Percentiles rank a stretch among this genome's conserved stretches.
phyloP scores from a whole-genome alignment of 208 protist species.

The Blechomonas ayalai region DNA sequence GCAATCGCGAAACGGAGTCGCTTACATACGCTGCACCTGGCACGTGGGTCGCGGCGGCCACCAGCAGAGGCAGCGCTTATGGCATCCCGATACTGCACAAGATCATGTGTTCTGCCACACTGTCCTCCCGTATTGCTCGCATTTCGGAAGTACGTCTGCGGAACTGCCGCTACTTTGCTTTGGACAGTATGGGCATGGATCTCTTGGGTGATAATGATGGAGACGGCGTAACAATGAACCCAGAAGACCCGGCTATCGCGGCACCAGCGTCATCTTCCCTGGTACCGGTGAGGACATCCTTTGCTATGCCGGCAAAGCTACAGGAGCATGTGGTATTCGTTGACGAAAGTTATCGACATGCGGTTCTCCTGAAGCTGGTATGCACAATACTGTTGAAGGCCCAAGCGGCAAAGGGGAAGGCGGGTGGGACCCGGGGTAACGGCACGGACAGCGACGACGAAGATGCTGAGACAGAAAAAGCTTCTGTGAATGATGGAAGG shows the following conservation, averaged over 20 bases:
- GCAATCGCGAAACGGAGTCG: slow-evolving; percentile 8
- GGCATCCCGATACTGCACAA: slow-evolving; percentile 47
- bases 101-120: slow-evolving; percentile 84
- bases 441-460: slow-evolving; percentile 9
- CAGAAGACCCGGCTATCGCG: slow-evolving; percentile 6
- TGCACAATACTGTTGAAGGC: slow-evolving; percentile 22
- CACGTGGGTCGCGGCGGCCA: neutral
- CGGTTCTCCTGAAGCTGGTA: slow-evolving; percentile 81
- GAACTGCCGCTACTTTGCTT: slow-evolving; percentile 76
- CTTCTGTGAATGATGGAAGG: neutral
- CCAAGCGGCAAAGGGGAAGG: neutral
- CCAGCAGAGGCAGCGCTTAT: neutral
- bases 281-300: slow-evolving; percentile 35
- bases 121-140: slow-evolving; percentile 77
- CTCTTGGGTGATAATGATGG: slow-evolving; percentile 24
- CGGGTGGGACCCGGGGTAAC: neutral
- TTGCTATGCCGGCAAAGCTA: slow-evolving; percentile 75
- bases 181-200: slow-evolving; percentile 64
- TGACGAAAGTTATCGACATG: slow-evolving; percentile 70
- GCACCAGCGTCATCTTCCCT: slow-evolving; percentile 4
- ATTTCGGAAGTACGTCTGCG: slow-evolving; percentile 78
- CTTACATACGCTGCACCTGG: neutral
- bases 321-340: slow-evolving; percentile 85
- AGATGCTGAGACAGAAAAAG: slow-evolving; percentile 7
- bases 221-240: slow-evolving; percentile 4